A percentile compares a stretch with the other conserved stretches of the same genome.
Evolutionary conservation across 768 basidiomycete species (phyloP).

Genomic region (Trametes villosa): DNA sequence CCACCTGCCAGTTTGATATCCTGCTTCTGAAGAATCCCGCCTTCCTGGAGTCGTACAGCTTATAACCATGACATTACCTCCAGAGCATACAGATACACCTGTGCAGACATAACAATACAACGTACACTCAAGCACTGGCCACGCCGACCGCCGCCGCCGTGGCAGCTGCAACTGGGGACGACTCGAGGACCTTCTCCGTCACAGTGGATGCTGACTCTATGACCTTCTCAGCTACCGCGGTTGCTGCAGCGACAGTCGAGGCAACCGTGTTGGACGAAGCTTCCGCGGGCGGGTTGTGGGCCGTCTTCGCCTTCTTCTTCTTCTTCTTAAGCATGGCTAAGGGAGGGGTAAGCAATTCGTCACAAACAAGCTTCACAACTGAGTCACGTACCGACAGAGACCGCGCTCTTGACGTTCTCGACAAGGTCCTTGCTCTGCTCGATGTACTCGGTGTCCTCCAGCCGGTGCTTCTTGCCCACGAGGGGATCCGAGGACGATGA

Average conservation of each 20-base stretch:
- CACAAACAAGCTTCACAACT: constrained; percentile 22
- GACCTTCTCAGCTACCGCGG: constrained; percentile 16
- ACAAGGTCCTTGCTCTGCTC: constrained; percentile 92
- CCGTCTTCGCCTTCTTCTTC: constrained; percentile 67
- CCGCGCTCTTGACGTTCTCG: constrained; percentile 90
- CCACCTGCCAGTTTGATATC: too few relatives aligned
- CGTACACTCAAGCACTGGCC: constrained; percentile 13
- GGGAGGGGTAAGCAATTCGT: constrained; percentile 17
- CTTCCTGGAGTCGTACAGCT: not conserved
- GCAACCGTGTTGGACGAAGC: constrained; percentile 15
- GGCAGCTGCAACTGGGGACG: constrained; percentile 26
- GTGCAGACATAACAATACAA: constrained; percentile 4
- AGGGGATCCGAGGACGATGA: constrained; percentile 45
- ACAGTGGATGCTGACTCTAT: constrained; percentile 19
- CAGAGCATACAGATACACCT: constrained; percentile 2
- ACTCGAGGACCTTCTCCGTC: constrained; percentile 28
- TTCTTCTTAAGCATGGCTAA: constrained; percentile 74
- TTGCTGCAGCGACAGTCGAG: constrained; percentile 11
- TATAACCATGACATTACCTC: constrained; percentile 1
- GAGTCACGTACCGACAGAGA: constrained; percentile 73
- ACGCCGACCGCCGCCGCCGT: constrained; percentile 20
- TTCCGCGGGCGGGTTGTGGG: constrained; percentile 25
- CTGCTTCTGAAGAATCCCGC: too few relatives aligned
- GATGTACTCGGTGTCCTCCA: constrained; percentile 91
- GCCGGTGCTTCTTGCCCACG: constrained; percentile 81